Conservation (phyloP, 768 basidiomycete species). For the Mycena amicta region DNA sequence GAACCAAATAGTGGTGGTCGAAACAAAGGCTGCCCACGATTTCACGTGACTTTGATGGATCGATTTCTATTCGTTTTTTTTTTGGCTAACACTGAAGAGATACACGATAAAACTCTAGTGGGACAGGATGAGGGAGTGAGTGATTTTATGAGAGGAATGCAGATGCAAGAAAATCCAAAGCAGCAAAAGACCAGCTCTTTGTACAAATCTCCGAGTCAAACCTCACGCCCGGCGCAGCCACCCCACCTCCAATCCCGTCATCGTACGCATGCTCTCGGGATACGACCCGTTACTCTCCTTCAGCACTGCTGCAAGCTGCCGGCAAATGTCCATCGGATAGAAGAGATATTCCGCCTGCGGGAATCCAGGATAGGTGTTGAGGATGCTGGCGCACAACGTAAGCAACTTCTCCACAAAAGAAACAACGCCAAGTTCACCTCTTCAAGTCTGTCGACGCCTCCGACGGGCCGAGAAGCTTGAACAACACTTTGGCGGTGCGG, state of each 20-base stretch:
- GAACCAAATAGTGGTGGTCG: neutral
- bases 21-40: neutral
- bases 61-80: neutral
- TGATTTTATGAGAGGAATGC: too few species aligned
- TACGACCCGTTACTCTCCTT: constrained; percentile 79
- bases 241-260: constrained; percentile 83
- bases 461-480: constrained; percentile 71
- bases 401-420: constrained; percentile 2
- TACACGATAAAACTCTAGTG: neutral
- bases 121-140: neutral
- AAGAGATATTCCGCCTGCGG: constrained; percentile 86
- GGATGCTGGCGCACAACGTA: constrained; percentile 54
- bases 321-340: constrained; percentile 81
- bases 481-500: constrained; percentile 82
- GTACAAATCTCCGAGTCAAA: too few species aligned
- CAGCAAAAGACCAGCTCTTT: neutral
- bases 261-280: constrained; percentile 71
- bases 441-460: constrained; percentile 55
- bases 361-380: constrained; percentile 78
- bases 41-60: neutral
- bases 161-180: neutral
- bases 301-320: constrained; percentile 66
- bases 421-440: constrained; percentile 38
- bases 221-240: constrained; percentile 59
- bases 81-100: neutral